These are phyloP conservation scores for Coemansia erecta DNA, from an alignment of 192 early-diverging fungal genomes.

Conservation along the genomic window DNA sequence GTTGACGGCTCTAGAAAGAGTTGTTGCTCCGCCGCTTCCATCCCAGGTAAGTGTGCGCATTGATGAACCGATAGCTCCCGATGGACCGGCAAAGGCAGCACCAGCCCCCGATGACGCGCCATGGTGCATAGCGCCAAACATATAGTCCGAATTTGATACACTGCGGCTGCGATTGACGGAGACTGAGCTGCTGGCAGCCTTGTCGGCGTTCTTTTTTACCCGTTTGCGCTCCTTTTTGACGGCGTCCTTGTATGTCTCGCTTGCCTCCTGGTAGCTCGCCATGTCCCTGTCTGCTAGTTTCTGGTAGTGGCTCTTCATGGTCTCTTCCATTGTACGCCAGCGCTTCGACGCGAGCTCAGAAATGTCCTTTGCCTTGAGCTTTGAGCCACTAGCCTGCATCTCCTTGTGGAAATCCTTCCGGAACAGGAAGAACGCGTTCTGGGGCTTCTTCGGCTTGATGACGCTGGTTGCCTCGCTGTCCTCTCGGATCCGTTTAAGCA, in stretches of 20 bases:
- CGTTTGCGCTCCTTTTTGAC: background rate
- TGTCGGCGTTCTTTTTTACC: background rate
- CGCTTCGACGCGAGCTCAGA: background rate
- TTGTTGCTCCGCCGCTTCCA: too few species aligned
- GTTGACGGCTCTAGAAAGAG: too few species aligned
- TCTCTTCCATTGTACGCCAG: background rate
- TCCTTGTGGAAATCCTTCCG: slow-evolving; percentile 1
- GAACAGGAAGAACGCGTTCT: background rate
- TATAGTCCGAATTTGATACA: background rate
- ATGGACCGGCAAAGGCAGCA: too few species aligned
- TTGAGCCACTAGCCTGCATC: background rate
- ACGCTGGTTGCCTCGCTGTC: background rate
- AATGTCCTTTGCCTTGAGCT: slow-evolving; percentile 4
- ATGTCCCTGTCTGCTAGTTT: background rate
- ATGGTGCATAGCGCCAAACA: too few species aligned
- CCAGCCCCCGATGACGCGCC: too few species aligned
- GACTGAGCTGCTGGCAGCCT: background rate
- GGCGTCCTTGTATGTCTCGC: background rate
- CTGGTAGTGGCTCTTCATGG: background rate
- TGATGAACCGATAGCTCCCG: too few species aligned
- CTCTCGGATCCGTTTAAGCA: slow-evolving; percentile 4
- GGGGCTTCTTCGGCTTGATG: background rate
- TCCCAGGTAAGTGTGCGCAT: too few species aligned
- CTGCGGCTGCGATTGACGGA: background rate
- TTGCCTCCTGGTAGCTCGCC: slow-evolving; percentile 1